These are phyloP conservation scores for Glycine tomentella DNA, from an alignment of 306 rosid genomes.

Conservation along the genomic window DNA sequence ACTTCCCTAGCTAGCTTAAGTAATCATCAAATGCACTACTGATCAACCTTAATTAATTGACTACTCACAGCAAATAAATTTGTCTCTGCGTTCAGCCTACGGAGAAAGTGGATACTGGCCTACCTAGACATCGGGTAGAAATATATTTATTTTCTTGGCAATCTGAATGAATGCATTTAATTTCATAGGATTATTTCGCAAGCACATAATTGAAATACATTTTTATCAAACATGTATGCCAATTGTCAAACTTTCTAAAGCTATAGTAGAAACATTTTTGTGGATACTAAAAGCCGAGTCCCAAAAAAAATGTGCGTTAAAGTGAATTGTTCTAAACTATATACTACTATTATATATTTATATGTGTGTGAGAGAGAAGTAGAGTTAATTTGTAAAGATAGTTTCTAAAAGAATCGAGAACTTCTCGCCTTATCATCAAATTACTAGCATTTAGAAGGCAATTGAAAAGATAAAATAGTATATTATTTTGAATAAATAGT, in stretches of 20 bases:
- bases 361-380: too few species aligned
- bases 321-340: background rate
- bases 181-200: background rate
- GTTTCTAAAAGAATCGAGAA: too few species aligned
- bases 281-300: background rate
- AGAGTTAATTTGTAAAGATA: too few species aligned
- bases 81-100: background rate
- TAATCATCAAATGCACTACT: background rate
- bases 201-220: background rate
- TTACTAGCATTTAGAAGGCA: too few species aligned
- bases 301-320: background rate
- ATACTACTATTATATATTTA: too few species aligned
- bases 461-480: too few species aligned
- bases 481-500: too few species aligned
- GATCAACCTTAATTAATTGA: background rate
- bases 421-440: too few species aligned
- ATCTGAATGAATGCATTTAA: background rate
- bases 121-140: background rate
- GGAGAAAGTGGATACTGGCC: background rate
- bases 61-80: background rate
- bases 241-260: background rate
- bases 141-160: background rate
- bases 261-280: background rate
- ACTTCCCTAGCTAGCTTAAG: too few species aligned
- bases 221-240: background rate